phyloP scores from a whole-genome alignment of 1,139 yeast species.

The Pichia sp. region DNA sequence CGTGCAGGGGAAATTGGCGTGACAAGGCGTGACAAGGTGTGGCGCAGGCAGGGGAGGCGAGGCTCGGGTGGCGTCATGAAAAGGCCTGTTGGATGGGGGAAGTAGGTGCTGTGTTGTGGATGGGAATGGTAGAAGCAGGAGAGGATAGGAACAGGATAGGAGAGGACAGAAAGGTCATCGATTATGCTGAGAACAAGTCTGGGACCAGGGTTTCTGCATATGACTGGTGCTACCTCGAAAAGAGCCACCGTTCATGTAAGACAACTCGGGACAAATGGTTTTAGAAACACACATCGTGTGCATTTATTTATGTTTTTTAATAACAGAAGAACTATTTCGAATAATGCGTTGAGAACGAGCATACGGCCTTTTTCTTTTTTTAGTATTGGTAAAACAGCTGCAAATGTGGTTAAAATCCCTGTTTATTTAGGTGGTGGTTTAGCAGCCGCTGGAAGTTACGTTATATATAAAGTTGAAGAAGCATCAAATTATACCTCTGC shows the following conservation, averaged over 20 bases:
- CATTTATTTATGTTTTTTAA: constrained; percentile 1
- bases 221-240: neutral
- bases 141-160: no score
- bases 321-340: constrained; percentile 6
- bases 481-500: constrained; percentile 69
- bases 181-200: neutral
- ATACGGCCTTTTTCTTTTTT: constrained; percentile 30
- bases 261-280: constrained; percentile 8
- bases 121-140: no score
- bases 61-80: no score
- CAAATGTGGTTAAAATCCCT: constrained; percentile 57
- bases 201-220: neutral
- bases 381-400: constrained; percentile 48
- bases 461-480: constrained; percentile 86
- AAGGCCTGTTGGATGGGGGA: no score
- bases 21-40: no score
- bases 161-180: no score
- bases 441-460: constrained; percentile 92
- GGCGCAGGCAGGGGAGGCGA: no score
- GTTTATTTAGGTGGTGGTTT: constrained; percentile 84
- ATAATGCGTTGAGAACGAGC: constrained; percentile 1
- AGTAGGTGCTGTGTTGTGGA: no score
- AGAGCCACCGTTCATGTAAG: constrained; percentile 3
- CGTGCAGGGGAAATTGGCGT: no score
- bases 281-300: constrained; percentile 8